Evolutionary conservation across 148 eudicot species (phyloP), one percentile per base, ranked within the genome.

Genomic region (Cornus controversa): DNA sequence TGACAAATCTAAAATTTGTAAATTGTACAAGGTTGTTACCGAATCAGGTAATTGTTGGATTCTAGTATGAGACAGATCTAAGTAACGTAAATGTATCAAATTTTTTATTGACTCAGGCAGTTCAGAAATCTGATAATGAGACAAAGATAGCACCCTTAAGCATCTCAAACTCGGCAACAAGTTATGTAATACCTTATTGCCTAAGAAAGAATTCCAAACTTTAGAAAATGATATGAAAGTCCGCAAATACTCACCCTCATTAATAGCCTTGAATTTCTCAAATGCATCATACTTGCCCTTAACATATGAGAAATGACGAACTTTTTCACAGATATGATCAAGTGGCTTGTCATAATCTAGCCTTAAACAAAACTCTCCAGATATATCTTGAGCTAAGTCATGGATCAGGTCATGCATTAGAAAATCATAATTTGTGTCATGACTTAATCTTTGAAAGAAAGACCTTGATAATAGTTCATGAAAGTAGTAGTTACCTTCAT

Each of bases 341-440:
- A 1, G 16, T 9, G 10, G 28, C 10, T 73, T 71, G 5, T 11
- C n/a, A n/a, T n/a, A n/a, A n/a, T n/a, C 50, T 1, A n/a, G 14
- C 27, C 18, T 47, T 0, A 23, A 60, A 53, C 36, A 25, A 50
- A 78, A 42, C 57, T 73, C 42, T 66, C 75, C 76, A 50, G 47
- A 37, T 8, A 80, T 67, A 72, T 15, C 5, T 37, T 29, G 67
- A 26, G 86, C 45, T 40, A 83, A 54, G 60, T 77, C 77, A 70
- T 83, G 86, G 45, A 40, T 6, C 10, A 40, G 7, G 45, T 40
- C 45, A 40, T 40, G 86, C 86, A 83, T 83, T 14, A 64, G 66
- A 53, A 37, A 83, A 36, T 28, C 60, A 57, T 47, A 26, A 11
- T 23, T 6, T 11, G 66, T 37, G 25, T 25, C 29, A 63, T 22